Conservation (phyloP, 306 rosid species). For the Alnus rubra region DNA sequence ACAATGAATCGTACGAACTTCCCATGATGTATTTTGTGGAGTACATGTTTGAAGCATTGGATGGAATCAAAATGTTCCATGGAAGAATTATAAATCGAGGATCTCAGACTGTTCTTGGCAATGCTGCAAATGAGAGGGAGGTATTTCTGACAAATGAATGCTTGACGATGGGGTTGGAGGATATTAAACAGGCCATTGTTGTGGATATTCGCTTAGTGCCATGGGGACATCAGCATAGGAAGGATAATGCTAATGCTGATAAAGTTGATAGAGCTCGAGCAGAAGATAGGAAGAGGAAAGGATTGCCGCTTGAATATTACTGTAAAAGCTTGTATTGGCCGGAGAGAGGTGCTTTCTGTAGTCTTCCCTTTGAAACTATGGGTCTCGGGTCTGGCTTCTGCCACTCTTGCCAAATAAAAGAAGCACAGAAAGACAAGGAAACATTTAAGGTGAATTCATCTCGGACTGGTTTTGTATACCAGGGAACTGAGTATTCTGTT, state of each 20-base stretch:
- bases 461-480: slow-evolving; percentile 52
- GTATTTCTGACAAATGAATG: slow-evolving; percentile 84
- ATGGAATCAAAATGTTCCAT: slow-evolving; percentile 75
- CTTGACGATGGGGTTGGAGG: slow-evolving; percentile 51
- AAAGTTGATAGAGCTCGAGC: slow-evolving; percentile 68
- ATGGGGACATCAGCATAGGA: slow-evolving; percentile 85
- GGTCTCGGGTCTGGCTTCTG: slow-evolving; percentile 82
- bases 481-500: slow-evolving; percentile 61
- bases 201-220: slow-evolving; percentile 47
- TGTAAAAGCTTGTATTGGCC: slow-evolving; percentile 91
- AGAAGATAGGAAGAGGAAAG: slow-evolving; percentile 83
- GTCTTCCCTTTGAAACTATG: slow-evolving; percentile 58
- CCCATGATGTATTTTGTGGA: slow-evolving; percentile 70
- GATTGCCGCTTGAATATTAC: slow-evolving; percentile 67
- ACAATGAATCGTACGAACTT: slow-evolving; percentile 49
- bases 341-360: slow-evolving; percentile 78
- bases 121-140: slow-evolving; percentile 84
- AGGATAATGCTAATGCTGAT: slow-evolving; percentile 54
- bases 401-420: slow-evolving; percentile 62
- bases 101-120: slow-evolving; percentile 84
- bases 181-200: slow-evolving; percentile 46
- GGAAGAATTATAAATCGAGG: slow-evolving; percentile 80
- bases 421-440: slow-evolving; percentile 55
- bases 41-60: slow-evolving; percentile 72
- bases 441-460: slow-evolving; percentile 54